Percentiles rank a stretch among this genome's conserved stretches.
Conservation (phyloP, 2,329 filamentous ascomycete genomes). For the Metarhizium sp. region DNA sequence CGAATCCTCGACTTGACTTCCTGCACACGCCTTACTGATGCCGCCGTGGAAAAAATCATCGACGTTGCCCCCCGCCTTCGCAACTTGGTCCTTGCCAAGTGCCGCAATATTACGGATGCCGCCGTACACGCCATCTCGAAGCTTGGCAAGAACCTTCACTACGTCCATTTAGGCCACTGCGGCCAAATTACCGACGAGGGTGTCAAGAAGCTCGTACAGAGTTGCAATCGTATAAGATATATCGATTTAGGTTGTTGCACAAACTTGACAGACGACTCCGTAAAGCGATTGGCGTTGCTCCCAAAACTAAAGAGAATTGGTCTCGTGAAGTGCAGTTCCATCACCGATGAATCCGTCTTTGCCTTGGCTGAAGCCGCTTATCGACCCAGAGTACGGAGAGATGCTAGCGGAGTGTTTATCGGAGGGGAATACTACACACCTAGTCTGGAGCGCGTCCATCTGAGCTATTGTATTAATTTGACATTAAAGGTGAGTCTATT, state of each 20-base stretch:
- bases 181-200: constrained; percentile 82
- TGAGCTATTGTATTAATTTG: constrained; percentile 87
- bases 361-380: constrained; percentile 67
- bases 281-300: constrained; percentile 72
- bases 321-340: constrained; percentile 82
- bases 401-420: constrained; percentile 35
- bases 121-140: constrained; percentile 80
- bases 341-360: constrained; percentile 83
- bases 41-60: constrained; percentile 81
- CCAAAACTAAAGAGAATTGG: constrained; percentile 94
- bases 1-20: constrained; percentile 91
- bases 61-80: constrained; percentile 76
- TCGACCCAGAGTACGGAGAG: constrained; percentile 38
- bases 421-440: constrained; percentile 45
- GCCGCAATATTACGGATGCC: constrained; percentile 81
- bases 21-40: constrained; percentile 74
- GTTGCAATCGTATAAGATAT: constrained; percentile 89
- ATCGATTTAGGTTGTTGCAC: constrained; percentile 96
- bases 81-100: constrained; percentile 92
- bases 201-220: constrained; percentile 72
- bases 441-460: constrained; percentile 84
- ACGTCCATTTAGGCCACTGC: constrained; percentile 92
- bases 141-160: constrained; percentile 92
- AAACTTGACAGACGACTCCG: constrained; percentile 78
- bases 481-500: constrained; percentile 60